Conservation (phyloP, 257 asterid genomes). For the Capsicum chinense region DNA sequence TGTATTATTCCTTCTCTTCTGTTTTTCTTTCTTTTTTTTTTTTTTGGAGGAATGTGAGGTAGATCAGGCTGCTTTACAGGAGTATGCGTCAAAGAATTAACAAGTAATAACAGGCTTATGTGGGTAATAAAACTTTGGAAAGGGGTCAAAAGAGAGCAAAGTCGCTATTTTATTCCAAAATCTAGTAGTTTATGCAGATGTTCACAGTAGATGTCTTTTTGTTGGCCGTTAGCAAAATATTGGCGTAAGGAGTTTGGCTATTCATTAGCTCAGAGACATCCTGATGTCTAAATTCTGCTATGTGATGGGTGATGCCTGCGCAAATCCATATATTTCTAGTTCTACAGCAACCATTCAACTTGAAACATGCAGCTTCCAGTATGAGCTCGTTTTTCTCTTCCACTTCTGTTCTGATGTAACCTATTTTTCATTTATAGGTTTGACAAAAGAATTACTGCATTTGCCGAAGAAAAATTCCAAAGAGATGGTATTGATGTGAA, state of each 20-base stretch:
- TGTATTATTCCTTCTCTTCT: background rate
- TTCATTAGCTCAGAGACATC: background rate
- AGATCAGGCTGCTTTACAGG: background rate
- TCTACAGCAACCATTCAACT: background rate
- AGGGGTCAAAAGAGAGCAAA: background rate
- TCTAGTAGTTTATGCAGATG: conserved; percentile 9
- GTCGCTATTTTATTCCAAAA: conserved; percentile 10
- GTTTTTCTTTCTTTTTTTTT: background rate
- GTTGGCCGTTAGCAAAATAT: background rate
- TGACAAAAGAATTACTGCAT: conserved; percentile 93
- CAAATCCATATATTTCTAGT: background rate
- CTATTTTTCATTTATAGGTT: conserved; percentile 59
- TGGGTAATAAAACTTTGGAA: background rate
- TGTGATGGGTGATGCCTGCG: background rate
- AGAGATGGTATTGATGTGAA: conserved; percentile 88
- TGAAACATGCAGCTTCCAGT: conserved; percentile 1
- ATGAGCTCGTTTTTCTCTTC: background rate
- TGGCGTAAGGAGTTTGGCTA: background rate
- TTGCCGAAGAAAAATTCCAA: conserved; percentile 85
- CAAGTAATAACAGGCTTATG: background rate
- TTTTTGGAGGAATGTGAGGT: background rate
- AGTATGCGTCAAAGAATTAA: background rate
- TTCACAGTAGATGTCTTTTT: background rate
- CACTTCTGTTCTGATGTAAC: background rate
- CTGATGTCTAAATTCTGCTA: background rate